Base-by-base conservation (phyloP, 768 basidiomycete genomes). In the Cyclocybe cylindracea region DNA sequence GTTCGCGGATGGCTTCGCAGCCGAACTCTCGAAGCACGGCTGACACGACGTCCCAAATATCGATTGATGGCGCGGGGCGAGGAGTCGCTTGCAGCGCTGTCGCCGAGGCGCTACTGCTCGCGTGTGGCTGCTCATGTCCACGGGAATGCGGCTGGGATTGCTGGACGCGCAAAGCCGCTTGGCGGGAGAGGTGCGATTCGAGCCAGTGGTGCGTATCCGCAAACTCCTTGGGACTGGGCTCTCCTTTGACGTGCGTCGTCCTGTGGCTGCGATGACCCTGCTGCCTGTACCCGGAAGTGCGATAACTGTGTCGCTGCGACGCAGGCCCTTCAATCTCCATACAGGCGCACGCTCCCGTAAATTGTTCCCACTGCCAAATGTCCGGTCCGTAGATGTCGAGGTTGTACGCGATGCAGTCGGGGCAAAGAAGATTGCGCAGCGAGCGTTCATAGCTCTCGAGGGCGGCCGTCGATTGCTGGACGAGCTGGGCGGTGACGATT, bases 291-390 rank as follows among this genome's bases (percentile, higher is more conserved):
- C 39, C 36, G 41, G 49, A 36, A 36, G 35, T 51, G 36, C 43
- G 43, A 41, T 52, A 36, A 31, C 14, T 32, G 34, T 50, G 52
- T 11, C 38, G 52, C 24, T 58, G 53, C 18, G 49, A 33, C 44
- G 62, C 63, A 7, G 42, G n/a, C 37, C 32, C 24, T 34, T 54
- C 32, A 36, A 34, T 16, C 13, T 46, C 45, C 38, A 60, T 50
- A 60, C 82, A 83, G n/a, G 67, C 67, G 59, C 82, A 84, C 11
- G 76, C 70, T 1, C 79, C 72, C 42, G 69, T 73, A 48, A 80
- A 77, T 48, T 78, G 75, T 39, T 78, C 76, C 82, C 82, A 84
- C 41, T 77, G 71, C 62, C 77, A 80, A 7, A 82, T 67, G 53
- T 78, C 74, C 31, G 69, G 68, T 1, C 82, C 82, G 54, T 76